Evolutionary conservation across 306 rosid species (phyloP), one percentile per base, ranked within the genome.

Genomic region (Datisca glomerata): DNA sequence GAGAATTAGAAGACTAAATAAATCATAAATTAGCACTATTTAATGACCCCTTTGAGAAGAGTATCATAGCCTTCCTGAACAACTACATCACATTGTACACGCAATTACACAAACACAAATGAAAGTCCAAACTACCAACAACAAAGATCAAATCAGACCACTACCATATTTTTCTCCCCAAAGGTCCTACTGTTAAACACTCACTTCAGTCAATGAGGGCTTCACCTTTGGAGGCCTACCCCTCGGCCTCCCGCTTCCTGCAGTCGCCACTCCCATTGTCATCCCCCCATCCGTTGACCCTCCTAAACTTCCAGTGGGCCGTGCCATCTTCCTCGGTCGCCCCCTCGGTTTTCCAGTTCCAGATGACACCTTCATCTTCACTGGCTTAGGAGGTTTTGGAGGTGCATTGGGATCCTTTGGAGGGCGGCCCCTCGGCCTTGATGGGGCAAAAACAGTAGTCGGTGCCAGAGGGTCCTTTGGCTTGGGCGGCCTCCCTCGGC

Each of bases 211-310:
- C 62, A 71, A 41, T 19, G 70, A 42, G 49, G 68, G 46, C 72
- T 81, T 81, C 66, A 19, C 72, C 73, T 86, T 81, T 0, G 94
- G 93, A 40, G 96, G 96, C 47, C 96, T 67, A 8, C 96, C 93
- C 43, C 93, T 65, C 0, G 76, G 78, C 79, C 63, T 73, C 11
- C 72, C 85, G 1, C 56, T 45, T 10, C 68, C n/a, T n/a, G n/a
- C 47, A 0, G 37, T 55, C 36, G 1, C 23, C 24, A 19, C 29
- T 15, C 12, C 14, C 1, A 8, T 28, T 12, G 7, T 5, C 2
- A 8, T 22, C 4, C 33, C n/a, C 7, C 33, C 33, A 6, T 28
- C 33, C 33, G 7, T 28, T 12, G 4, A 4, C 33, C 11, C 33
- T 6, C 1, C 10, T 8, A 28, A 8, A 28, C 33, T 28, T 28